Base-by-base conservation (phyloP, 495 filamentous ascomycete species). In the Apiosordaria backusii region DNA sequence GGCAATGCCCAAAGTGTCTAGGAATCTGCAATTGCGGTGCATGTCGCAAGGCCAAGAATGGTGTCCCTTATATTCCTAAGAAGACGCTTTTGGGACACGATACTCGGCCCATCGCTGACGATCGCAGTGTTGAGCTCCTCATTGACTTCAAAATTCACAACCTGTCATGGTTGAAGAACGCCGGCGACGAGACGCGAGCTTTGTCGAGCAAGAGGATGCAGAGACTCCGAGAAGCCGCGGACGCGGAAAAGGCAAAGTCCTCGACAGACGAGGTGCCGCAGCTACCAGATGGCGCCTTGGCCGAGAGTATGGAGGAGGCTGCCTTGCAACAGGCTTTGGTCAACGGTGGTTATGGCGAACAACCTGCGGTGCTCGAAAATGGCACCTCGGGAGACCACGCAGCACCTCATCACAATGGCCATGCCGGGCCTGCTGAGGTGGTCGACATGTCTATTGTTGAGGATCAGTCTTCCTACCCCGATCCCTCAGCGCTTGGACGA, bases 111-210 rank as follows among this genome's bases (percentile, higher is more conserved):
- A 86, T 97, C 29, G 92, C 93, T 18, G 95, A 99, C 75, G 88
- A 88, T 58, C 87, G 95, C 57, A 96, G 92, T 73, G 86, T 94
- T 15, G 93, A 98, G 72, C 86, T 86, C 50, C 80, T 97, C 16
- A 91, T 97, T 10, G 90, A 96, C 70, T 95, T 96, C 77, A 84
- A 87, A 15, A 81, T 88, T 24, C 92, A 92, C 18, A 98, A 98
- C 75, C 76, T 92, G 7, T 83, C 81, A 26, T 96, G 92, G 90
- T 73, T 97, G 61, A 84, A 83, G 64, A 79, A 72, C 9, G 68
- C 74, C 22, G 82, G 80, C n/a, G 83, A 84, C 52, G 81, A 82
- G 23, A 78, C 80, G 60, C 78, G 82, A 35, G 82, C 77, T 57
- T 74, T 83, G 22, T 74, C 83, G 35, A 82, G 81, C 64, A 80